These are phyloP conservation scores for Candida pini DNA, from an alignment of 805 yeast genomes.

Conservation along the genomic window DNA sequence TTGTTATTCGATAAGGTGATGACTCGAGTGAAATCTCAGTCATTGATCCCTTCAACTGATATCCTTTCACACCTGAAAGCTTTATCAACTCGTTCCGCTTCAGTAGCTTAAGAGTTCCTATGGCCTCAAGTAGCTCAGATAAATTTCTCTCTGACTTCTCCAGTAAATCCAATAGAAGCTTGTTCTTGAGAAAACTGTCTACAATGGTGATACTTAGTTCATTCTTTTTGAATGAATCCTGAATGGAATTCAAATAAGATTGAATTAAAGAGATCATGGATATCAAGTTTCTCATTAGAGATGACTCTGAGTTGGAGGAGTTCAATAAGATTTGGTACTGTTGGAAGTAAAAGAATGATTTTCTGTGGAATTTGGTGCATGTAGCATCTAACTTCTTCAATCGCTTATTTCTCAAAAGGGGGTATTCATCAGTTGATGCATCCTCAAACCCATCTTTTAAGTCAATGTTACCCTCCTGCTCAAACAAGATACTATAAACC, in stretches of 20 bases:
- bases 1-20: conserved; percentile 6
- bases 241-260: conserved; percentile 18
- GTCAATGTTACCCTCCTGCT: conserved; percentile 9
- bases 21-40: conserved; percentile 9
- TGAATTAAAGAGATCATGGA: conserved; percentile 26
- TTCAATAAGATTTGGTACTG: conserved; percentile 19
- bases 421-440: conserved; percentile 5
- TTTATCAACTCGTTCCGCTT: conserved; percentile 40
- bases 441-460: conserved; percentile 14
- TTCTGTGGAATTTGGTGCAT: conserved; percentile 17
- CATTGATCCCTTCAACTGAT: conserved; percentile 28
- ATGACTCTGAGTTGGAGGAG: conserved; percentile 22
- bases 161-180: conserved; percentile 14
- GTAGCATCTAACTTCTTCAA: conserved; percentile 2
- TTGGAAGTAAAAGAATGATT: conserved; percentile 16
- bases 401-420: conserved; percentile 5
- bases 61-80: conserved; percentile 27
- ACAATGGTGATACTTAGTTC: conserved; percentile 39
- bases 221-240: conserved; percentile 23
- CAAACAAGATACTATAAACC: conserved; percentile 42
- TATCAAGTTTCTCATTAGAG: conserved; percentile 24
- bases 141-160: conserved; percentile 18
- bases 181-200: conserved; percentile 32
- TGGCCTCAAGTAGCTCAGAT: conserved; percentile 29
- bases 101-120: conserved; percentile 44